Evolutionary conservation across 2,329 filamentous ascomycete genomes (phyloP), one percentile per base, ranked within the genome.

Genomic region (Ascocoryne sarcoides): DNA sequence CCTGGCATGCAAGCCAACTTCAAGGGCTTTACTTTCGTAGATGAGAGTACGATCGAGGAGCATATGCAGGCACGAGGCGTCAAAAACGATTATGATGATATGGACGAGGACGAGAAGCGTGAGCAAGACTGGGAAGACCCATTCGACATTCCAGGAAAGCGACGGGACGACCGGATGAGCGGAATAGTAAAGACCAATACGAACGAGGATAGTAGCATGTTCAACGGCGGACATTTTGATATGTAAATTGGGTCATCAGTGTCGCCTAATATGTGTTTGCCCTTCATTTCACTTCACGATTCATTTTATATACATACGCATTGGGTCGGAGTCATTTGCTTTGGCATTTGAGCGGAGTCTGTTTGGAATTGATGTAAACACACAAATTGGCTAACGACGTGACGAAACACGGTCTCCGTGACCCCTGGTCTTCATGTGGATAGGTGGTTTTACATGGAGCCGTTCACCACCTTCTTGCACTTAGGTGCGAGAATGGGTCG

Each of bases 1-100:
- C 92, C 92, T 0, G 93, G 87, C 2, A 89, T 95, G 65, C 92
- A 98, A 65, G 92, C 90, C 48, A 95, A 96, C 59, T 98, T 98
- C 69, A 86, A 92, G 57, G 92, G 92, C 23, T 98, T 98, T 64
- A 98, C 92, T 0, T 98, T 94, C 61, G 92, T 96, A n/a, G 92
- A 96, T 55, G 90, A 96, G 65, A 95, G 86, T 57, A 85, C 86
- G 2, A 80, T 98, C 41, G 89, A 96, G 38, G 86, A 90, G 48
- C 82, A 92, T 50, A 88, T 86, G 77, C 64, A 66, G 42, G 70
- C 70, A 45, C 65, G 68, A 37, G 23, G 23, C 7, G 59, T 40
- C 56, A 65, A 44, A 63, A 66, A 71, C 37, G 69, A 75, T 35
- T 67, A 72, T 37, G 75, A 81, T 47, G 71, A 78, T 17, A 79